Base-by-base conservation (phyloP, 2,329 filamentous ascomycete genomes). In the Mariannaea elegans region DNA sequence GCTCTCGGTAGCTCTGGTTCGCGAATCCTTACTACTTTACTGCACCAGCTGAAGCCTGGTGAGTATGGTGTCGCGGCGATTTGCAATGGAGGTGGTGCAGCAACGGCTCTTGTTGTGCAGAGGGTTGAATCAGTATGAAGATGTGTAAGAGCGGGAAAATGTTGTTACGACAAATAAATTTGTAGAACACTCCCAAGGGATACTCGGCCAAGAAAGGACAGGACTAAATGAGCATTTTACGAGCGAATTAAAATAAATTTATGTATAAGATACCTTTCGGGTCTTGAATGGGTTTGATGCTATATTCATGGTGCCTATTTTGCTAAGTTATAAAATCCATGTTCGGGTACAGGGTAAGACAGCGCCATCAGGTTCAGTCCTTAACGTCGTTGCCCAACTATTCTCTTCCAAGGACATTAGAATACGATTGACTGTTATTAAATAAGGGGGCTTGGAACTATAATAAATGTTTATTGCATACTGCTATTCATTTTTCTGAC, bases 41-140 rank as follows among this genome's bases (percentile, higher is more conserved):
- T 98, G 62, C 94, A 98, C 77, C 94, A 97, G 79, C 82, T 98
- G 63, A 89, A 96, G 81, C 88, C 90, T 38, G 94, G 94, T 32
- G 92, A 99, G 80, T 98, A 97, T 74, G 95, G 95, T 53, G 92
- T 94, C 65, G 95, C 94, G 14, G 94, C 94, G 3, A 98, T 99
- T 62, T 98, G 95, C 81, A 99, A 99, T 72, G 95, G 95, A 44
- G 95, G 95, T 39, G 95, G 95, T 60, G 94, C 93, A 13, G 92
- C 94, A 1, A 94, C 92, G 9, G 95, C 94, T 0, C 84, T 98
- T 73, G 92, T 98, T 47, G 92, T 99, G 54, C 94, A 98, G 78
- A 88, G 88, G 69, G 84, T 94, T 67, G 89, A 90, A 65, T 80
- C 79, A 48, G 82, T 84, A 54, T 86, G 73, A 55, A 58, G 34